Evolutionary conservation across 2,329 filamentous ascomycete species (phyloP).

Genomic region (Drechslera avenae): DNA sequence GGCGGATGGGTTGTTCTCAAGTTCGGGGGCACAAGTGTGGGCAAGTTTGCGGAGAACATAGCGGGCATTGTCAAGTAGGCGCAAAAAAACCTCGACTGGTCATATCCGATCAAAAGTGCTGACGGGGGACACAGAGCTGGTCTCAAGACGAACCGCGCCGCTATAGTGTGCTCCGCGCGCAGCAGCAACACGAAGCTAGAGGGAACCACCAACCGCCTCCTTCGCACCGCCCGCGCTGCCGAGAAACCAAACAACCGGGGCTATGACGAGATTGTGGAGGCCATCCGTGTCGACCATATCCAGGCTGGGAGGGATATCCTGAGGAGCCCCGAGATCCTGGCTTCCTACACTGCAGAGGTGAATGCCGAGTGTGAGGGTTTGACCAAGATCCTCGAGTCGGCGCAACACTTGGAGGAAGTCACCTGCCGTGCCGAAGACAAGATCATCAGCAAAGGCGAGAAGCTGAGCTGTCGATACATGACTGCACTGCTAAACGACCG

Average conservation of each 20-base stretch:
- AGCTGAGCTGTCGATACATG: conserved; percentile 92
- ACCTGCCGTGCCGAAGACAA: conserved; percentile 63
- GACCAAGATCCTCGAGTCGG: conserved; percentile 71
- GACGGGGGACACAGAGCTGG: conserved; percentile 58
- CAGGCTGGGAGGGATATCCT: conserved; percentile 65
- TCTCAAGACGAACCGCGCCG: conserved; percentile 73
- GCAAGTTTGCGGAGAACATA: conserved; percentile 77
- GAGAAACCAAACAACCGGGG: conserved; percentile 52
- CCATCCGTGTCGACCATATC: conserved; percentile 83
- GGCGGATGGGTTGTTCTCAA: conserved; percentile 86
- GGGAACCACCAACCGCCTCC: conserved; percentile 81
- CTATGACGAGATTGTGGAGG: conserved; percentile 76
- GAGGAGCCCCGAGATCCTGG: conserved; percentile 48
- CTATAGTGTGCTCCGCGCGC: conserved; percentile 92
- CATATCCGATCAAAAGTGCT: conserved; percentile 9
- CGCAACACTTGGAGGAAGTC: conserved; percentile 61
- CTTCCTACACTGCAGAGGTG: conserved; percentile 68
- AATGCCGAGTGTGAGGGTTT: conserved; percentile 80
- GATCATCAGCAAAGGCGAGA: conserved; percentile 94
- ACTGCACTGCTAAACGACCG: conserved; percentile 79
- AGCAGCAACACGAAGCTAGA: conserved; percentile 93
- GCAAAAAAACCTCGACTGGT: neutral
- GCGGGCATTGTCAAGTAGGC: conserved; percentile 65
- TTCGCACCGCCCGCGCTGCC: conserved; percentile 55
- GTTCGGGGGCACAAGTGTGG: conserved; percentile 93